A percentile compares a stretch with the other conserved stretches of the same genome.
phyloP scores from a whole-genome alignment of 2,329 filamentous ascomycete species.

The Xylariaceae sp. region DNA sequence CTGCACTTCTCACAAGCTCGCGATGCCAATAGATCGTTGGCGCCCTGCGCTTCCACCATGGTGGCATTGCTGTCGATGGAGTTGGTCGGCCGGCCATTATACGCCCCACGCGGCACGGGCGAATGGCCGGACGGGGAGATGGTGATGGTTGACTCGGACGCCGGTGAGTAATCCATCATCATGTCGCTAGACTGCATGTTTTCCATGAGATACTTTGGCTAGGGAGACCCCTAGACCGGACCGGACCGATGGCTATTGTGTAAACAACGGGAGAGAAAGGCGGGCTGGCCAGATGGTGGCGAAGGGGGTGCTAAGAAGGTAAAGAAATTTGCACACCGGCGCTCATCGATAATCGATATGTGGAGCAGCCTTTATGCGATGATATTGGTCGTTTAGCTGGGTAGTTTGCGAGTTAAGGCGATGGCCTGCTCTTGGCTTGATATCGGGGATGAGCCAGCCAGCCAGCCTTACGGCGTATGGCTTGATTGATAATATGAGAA shows the following conservation, averaged over 20 bases:
- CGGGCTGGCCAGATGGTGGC: too few species aligned
- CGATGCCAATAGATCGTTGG: constrained; percentile 21
- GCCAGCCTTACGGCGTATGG: too few species aligned
- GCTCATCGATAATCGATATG: too few species aligned
- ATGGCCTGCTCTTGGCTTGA: too few species aligned
- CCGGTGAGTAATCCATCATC: constrained; percentile 21
- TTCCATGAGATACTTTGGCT: not conserved
- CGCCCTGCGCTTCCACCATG: constrained; percentile 12
- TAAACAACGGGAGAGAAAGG: too few species aligned
- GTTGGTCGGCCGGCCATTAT: constrained; percentile 15
- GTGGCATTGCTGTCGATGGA: constrained; percentile 12
- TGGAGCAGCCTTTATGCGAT: too few species aligned
- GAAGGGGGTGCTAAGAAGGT: too few species aligned
- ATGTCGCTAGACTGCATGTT: constrained; percentile 16
- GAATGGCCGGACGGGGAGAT: constrained; percentile 25
- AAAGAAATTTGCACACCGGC: too few species aligned
- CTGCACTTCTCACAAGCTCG: constrained; percentile 34
- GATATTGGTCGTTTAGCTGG: too few species aligned
- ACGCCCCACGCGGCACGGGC: constrained; percentile 19
- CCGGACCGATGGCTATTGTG: not conserved
- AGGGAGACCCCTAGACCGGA: not conserved
- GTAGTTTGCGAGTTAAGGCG: too few species aligned
- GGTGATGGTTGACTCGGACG: constrained; percentile 24
- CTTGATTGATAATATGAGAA: not conserved
- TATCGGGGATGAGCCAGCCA: too few species aligned